A percentile compares a stretch with the other conserved stretches of the same genome.
phyloP scores from a whole-genome alignment of 176 grass and related monocot genomes.

The Poa annua region DNA sequence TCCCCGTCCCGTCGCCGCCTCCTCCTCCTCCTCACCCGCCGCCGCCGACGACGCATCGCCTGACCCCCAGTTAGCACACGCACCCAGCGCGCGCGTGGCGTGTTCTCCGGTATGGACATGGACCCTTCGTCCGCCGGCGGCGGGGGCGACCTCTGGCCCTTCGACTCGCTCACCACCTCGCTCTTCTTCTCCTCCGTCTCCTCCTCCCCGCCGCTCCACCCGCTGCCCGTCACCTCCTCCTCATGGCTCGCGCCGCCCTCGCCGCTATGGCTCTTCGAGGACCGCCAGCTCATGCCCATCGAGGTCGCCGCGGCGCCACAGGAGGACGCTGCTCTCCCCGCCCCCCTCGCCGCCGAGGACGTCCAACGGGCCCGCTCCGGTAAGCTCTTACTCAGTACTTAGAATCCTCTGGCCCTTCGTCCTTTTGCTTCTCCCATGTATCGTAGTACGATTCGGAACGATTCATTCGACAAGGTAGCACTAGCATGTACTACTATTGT shows the following conservation, averaged over 20 bases:
- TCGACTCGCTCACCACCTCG: slow-evolving; percentile 67
- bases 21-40: slow-evolving; percentile 30
- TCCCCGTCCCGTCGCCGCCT: not conserved
- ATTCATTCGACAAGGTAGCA: not conserved
- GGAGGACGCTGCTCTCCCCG: not conserved
- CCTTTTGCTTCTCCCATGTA: not conserved
- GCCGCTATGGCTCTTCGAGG: slow-evolving; percentile 76
- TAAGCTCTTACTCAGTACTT: slow-evolving; percentile 13
- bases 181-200: slow-evolving; percentile 52
- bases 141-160: slow-evolving; percentile 61
- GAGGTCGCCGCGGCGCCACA: slow-evolving; percentile 37
- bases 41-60: slow-evolving; percentile 1
- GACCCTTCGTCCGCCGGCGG: slow-evolving; percentile 36
- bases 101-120: slow-evolving; percentile 40
- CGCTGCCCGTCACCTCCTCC: slow-evolving; percentile 36
- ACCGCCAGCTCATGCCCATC: slow-evolving; percentile 45
- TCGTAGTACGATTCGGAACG: not conserved
- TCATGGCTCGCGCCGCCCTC: slow-evolving; percentile 58
- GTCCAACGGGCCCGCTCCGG: slow-evolving; percentile 51
- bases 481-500: too few relatives aligned
- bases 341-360: slow-evolving; percentile 41
- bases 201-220: slow-evolving; percentile 43
- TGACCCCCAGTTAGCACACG: not conserved
- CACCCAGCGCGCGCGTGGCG: not conserved
- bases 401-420: not conserved